Percentiles rank a stretch among this genome's conserved stretches.
Conservation (phyloP, 352 stramenopile species). For the Phytophthora meadii region DNA sequence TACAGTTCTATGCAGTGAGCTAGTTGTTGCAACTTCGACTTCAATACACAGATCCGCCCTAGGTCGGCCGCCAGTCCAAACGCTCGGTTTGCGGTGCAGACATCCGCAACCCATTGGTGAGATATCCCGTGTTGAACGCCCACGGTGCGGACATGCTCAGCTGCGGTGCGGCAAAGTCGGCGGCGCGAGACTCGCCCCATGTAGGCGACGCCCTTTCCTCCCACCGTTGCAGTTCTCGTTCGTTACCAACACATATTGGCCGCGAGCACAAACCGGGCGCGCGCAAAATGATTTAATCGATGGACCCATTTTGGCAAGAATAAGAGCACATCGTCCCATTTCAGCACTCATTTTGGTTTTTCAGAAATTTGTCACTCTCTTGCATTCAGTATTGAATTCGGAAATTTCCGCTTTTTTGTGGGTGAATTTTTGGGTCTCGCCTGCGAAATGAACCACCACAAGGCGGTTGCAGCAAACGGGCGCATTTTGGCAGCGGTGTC, state of each 20-base stretch:
- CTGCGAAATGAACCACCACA: constrained; percentile 17
- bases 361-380: constrained; percentile 4
- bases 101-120: constrained; percentile 12
- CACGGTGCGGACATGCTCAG: constrained; percentile 4
- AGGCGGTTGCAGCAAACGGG: constrained; percentile 30
- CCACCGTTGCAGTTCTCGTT: constrained; percentile 21
- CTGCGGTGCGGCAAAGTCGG: constrained; percentile 6
- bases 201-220: constrained; percentile 10
- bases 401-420: constrained; percentile 16
- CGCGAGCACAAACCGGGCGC: constrained; percentile 1
- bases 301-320: neutral
- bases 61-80: constrained; percentile 1
- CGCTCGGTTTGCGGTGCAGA: neutral
- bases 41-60: neutral
- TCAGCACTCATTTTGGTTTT: neutral
- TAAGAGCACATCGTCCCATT: constrained; percentile 1
- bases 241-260: constrained; percentile 17
- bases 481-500: too few relatives aligned
- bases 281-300: neutral
- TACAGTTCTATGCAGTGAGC: neutral
- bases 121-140: constrained; percentile 9
- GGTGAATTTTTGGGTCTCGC: constrained; percentile 12
- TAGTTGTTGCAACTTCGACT: constrained; percentile 1
- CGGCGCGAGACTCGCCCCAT: neutral
- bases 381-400: constrained; percentile 22